Evolutionary conservation across 2,329 filamentous ascomycete species (phyloP).

Genomic region (Ophiostoma sp.): DNA sequence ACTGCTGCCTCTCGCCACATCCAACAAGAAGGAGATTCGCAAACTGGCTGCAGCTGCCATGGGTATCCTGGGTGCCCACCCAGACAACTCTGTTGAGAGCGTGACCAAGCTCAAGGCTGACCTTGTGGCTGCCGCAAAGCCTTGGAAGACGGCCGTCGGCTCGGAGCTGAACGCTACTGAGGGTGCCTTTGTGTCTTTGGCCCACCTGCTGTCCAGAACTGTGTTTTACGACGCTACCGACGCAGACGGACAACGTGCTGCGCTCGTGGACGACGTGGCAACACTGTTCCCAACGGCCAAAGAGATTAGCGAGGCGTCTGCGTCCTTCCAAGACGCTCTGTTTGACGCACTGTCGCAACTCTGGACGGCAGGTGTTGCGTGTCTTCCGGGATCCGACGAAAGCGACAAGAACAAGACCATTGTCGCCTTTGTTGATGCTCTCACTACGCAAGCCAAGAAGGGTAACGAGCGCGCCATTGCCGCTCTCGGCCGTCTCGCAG

Average conservation of each 20-base stretch:
- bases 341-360: constrained; percentile 50
- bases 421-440: constrained; percentile 57
- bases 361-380: constrained; percentile 44
- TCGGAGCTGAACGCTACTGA: constrained; percentile 49
- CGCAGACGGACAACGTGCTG: not conserved
- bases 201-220: constrained; percentile 46
- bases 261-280: not conserved
- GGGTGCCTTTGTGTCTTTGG: constrained; percentile 49
- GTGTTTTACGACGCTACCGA: constrained; percentile 43
- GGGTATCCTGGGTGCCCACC: constrained; percentile 74
- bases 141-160: constrained; percentile 53
- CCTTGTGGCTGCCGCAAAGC: constrained; percentile 48
- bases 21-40: constrained; percentile 70
- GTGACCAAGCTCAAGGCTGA: constrained; percentile 46
- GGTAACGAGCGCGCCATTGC: constrained; percentile 79
- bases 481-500: constrained; percentile 75
- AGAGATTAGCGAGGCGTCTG: constrained; percentile 27
- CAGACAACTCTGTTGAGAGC: constrained; percentile 43
- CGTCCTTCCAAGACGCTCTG: constrained; percentile 46
- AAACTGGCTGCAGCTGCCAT: constrained; percentile 67
- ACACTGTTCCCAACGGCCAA: constrained; percentile 27
- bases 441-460: constrained; percentile 70
- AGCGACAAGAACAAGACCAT: constrained; percentile 31
- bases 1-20: constrained; percentile 63
- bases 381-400: constrained; percentile 31